Percentiles rank a stretch among this genome's conserved stretches.
Conservation (phyloP, 805 yeast species). For the Monosporozyma yasuniensis region DNA sequence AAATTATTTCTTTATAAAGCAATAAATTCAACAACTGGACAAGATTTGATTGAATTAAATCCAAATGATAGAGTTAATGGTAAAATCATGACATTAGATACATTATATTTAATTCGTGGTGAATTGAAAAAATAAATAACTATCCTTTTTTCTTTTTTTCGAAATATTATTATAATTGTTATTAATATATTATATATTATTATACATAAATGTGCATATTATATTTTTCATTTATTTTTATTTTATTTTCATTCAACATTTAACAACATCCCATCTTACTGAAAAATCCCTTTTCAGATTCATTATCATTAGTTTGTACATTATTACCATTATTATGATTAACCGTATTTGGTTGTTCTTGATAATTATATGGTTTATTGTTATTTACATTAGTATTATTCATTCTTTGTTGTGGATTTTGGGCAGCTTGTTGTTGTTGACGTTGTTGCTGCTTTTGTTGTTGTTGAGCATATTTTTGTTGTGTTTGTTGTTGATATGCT, state of each 20-base stretch:
- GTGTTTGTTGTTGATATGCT: constrained; percentile 32
- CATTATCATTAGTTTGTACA: constrained; percentile 7
- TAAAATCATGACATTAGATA: constrained; percentile 17
- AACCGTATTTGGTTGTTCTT: constrained; percentile 16
- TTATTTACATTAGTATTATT: neutral
- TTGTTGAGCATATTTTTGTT: constrained; percentile 29
- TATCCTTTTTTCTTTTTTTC: too few species aligned
- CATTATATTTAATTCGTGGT: constrained; percentile 25
- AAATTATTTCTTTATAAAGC: constrained; percentile 20
- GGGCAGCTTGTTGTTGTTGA: constrained; percentile 6
- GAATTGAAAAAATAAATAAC: constrained; percentile 4
- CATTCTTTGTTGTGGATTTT: constrained; percentile 2
- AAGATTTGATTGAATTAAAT: constrained; percentile 6
- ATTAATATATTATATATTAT: too few species aligned
- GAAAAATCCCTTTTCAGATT: constrained; percentile 27
- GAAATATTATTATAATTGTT: neutral
- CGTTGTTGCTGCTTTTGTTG: constrained; percentile 15
- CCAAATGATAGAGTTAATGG: constrained; percentile 14
- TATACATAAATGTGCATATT: neutral
- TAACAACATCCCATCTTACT: constrained; percentile 30
- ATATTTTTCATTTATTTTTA: neutral
- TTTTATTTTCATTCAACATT: neutral
- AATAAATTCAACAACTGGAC: neutral
- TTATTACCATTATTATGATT: constrained; percentile 8
- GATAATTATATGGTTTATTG: constrained; percentile 13